Conservation (phyloP, 2,329 filamentous ascomycete genomes). For the Pseudopyricularia javanii region DNA sequence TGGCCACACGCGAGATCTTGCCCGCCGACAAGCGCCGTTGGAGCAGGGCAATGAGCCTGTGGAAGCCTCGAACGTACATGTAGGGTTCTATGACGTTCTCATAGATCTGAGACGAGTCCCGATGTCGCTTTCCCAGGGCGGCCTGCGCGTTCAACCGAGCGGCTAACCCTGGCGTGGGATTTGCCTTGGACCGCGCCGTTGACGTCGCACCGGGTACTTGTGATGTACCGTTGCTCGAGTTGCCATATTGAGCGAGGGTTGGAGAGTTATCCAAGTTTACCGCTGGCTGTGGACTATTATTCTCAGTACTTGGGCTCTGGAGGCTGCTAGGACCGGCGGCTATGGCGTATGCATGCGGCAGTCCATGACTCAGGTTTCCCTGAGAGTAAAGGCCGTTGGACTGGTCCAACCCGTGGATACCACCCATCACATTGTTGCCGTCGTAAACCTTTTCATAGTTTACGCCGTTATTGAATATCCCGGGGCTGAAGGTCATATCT, state of each 20-base stretch:
- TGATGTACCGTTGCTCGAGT: background rate
- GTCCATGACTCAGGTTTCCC: slow-evolving; percentile 47
- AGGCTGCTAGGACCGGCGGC: slow-evolving; percentile 49
- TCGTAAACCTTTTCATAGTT: slow-evolving; percentile 37
- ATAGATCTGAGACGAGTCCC: slow-evolving; percentile 78
- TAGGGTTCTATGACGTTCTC: slow-evolving; percentile 84
- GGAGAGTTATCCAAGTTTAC: slow-evolving; percentile 44
- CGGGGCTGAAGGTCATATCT: slow-evolving; percentile 26
- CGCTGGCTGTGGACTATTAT: slow-evolving; percentile 45
- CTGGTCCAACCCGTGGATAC: slow-evolving; percentile 40
- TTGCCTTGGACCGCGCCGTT: slow-evolving; percentile 6
- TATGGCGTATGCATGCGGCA: slow-evolving; percentile 55
- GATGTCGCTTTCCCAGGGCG: slow-evolving; percentile 43
- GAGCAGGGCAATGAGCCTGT: slow-evolving; percentile 72
- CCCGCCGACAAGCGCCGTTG: slow-evolving; percentile 65
- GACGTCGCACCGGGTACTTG: background rate
- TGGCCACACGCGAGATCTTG: slow-evolving; percentile 72
- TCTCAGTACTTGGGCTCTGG: slow-evolving; percentile 52
- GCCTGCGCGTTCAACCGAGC: slow-evolving; percentile 28
- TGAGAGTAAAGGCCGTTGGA: slow-evolving; percentile 37
- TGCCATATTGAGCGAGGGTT: slow-evolving; percentile 22
- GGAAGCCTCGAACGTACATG: slow-evolving; percentile 80
- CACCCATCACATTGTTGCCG: slow-evolving; percentile 28
- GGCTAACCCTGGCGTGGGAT: slow-evolving; percentile 10
- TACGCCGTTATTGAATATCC: slow-evolving; percentile 40